Conservation (phyloP, 2,329 filamentous ascomycete genomes). For the Neofusicoccum cordaticola region DNA sequence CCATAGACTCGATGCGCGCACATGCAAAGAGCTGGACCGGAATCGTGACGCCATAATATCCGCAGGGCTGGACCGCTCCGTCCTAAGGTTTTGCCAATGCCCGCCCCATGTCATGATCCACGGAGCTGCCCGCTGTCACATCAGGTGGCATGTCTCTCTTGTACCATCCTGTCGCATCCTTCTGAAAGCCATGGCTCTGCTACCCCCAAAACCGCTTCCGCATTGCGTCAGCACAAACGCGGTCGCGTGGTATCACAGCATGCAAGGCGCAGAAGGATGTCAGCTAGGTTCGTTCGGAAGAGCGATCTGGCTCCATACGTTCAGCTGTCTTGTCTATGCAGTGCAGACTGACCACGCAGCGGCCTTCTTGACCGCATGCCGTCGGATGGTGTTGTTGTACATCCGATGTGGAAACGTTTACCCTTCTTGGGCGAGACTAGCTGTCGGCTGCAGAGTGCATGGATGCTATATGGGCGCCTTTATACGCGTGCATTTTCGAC, state of each 20-base stretch:
- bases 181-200: too few relatives aligned
- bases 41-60: conserved; percentile 12
- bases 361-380: neutral
- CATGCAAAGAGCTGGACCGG: neutral
- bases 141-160: neutral
- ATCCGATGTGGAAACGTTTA: neutral
- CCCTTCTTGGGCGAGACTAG: neutral
- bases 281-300: too few relatives aligned
- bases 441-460: neutral
- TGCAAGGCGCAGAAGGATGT: too few relatives aligned
- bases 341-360: neutral
- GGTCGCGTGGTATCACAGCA: neutral
- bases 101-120: neutral
- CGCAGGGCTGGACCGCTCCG: neutral
- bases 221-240: neutral
- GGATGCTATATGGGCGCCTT: neutral
- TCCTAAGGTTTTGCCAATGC: neutral
- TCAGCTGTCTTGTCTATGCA: too few relatives aligned
- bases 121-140: conserved; percentile 4
- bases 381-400: neutral
- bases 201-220: too few relatives aligned
- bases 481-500: neutral
- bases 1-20: neutral
- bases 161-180: too few relatives aligned
- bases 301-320: too few relatives aligned